Base-by-base conservation (phyloP, 2,329 filamentous ascomycete genomes). In the Hypomyces rosellus region DNA sequence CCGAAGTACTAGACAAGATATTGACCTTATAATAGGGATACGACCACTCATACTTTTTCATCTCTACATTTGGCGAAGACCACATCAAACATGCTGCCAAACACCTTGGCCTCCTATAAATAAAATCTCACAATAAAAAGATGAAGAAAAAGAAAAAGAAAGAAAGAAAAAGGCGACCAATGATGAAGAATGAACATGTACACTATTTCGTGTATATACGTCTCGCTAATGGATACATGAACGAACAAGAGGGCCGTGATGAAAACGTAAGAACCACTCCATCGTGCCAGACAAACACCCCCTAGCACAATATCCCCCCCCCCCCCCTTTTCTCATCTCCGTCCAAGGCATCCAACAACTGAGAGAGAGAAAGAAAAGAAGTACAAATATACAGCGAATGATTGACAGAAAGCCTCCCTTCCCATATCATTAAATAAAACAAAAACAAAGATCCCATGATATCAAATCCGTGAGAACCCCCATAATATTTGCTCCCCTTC, bases 31-130 rank as follows among this genome's bases (percentile, higher is more conserved):
- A 5, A 5, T 64, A 88, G 72, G 90, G 84, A 55, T 97, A 99
- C 65, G 93, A 99, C 68, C 93, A 99, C 73, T 95, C 89, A 55
- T 99, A 99, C 74, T 99, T 84, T 72, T 96, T 96, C 71, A 95
- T 99, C 76, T 85, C 91, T 34, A 84, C 83, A 14, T 99, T 99
- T 67, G 81, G 86, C 40, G 85, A 88, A 63, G 91, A 97, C 61
- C 93, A 99, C 70, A 80, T 97, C 59, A 85, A 89, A 62, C 89
- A 95, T 72, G 90, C 90, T 53, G 92, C 91, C 58, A 96, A 93
- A 76, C 85, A 89, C 65, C 73, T 96, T 50, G 67, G 65, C 16
- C 61, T 70, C 7, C 52, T 66, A 54, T 68, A 56, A 63, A 54
- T 64, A 57, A 30, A 11, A 8, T 11, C 3, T 11, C 25, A 30